phyloP scores from a whole-genome alignment of 2,329 filamentous ascomycete species.

The Xenoacremonium recifei region DNA sequence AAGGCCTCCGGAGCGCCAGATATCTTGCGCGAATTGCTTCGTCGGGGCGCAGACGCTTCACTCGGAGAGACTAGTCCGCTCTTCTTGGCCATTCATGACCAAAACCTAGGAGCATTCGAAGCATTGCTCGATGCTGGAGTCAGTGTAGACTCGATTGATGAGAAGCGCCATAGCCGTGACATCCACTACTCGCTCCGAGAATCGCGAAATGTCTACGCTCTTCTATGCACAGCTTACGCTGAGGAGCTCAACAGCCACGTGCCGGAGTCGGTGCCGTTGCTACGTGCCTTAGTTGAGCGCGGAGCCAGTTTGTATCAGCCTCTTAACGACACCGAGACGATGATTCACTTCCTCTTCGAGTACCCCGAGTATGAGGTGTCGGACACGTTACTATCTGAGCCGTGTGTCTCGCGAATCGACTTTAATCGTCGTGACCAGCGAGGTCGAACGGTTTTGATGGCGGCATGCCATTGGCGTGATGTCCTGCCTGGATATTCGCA shows the following conservation, averaged over 20 bases:
- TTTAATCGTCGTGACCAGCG: slow-evolving; percentile 16
- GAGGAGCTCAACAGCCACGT: background rate
- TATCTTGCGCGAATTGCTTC: slow-evolving; percentile 8
- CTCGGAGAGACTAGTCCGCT: slow-evolving; percentile 6
- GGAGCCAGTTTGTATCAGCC: slow-evolving; percentile 16
- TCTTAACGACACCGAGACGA: slow-evolving; percentile 15
- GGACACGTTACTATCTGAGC: slow-evolving; percentile 9
- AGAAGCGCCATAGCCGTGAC: background rate
- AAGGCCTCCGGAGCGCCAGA: slow-evolving; percentile 7
- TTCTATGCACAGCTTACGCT: slow-evolving; percentile 8
- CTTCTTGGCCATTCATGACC: slow-evolving; percentile 10
- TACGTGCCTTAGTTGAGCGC: slow-evolving; percentile 7
- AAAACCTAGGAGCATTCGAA: slow-evolving; percentile 9
- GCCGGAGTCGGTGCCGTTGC: slow-evolving; percentile 1
- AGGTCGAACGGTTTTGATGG: slow-evolving; percentile 18
- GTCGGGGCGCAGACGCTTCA: slow-evolving; percentile 6
- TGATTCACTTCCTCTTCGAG: slow-evolving; percentile 17
- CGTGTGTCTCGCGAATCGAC: slow-evolving; percentile 16
- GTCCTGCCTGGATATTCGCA: background rate
- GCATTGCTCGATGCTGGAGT: slow-evolving; percentile 13
- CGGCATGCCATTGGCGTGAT: slow-evolving; percentile 12
- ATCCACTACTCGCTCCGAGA: background rate
- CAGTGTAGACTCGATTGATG: slow-evolving; percentile 6
- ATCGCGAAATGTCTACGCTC: slow-evolving; percentile 6
- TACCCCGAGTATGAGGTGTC: background rate